Percentiles rank a stretch among this genome's conserved stretches.
Evolutionary conservation across 495 filamentous ascomycete genomes (phyloP).

Genomic region (Tuber aestivum): DNA sequence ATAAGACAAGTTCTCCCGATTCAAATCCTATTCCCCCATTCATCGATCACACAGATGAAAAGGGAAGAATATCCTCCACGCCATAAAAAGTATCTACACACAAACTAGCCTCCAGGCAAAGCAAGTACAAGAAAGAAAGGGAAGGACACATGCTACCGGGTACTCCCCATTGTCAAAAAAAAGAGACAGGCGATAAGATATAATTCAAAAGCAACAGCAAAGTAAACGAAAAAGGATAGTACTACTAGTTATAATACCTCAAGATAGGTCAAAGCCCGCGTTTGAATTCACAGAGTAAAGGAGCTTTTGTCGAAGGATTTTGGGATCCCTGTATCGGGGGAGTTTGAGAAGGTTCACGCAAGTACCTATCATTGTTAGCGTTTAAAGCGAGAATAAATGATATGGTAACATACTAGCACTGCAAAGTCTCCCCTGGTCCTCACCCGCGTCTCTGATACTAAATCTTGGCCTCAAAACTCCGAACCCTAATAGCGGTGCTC

Average conservation of each 20-base stretch:
- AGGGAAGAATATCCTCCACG: background rate
- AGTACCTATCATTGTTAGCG: conserved; percentile 48
- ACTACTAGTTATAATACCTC: background rate
- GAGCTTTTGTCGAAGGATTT: conserved; percentile 65
- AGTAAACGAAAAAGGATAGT: background rate
- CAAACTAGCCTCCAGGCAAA: background rate
- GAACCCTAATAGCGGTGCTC: conserved; percentile 90
- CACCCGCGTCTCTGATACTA: conserved; percentile 79
- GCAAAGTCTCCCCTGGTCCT: conserved; percentile 71
- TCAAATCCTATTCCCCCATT: background rate
- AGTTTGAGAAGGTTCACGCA: conserved; percentile 95
- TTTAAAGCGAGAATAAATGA: background rate
- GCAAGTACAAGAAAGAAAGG: background rate
- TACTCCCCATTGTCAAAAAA: conserved; percentile 3
- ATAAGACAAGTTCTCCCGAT: background rate
- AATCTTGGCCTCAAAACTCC: conserved; percentile 77
- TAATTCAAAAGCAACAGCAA: conserved; percentile 3
- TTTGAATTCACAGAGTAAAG: conserved; percentile 87
- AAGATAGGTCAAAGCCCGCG: conserved; percentile 93
- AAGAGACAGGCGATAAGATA: background rate
- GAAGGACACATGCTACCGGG: background rate
- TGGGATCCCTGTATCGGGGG: conserved; percentile 65
- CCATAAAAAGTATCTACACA: background rate
- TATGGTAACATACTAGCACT: conserved; percentile 62
- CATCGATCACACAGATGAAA: background rate